Percentiles rank a stretch among this genome's conserved stretches.
Conservation (phyloP, 441 rosid species). For the Aquilaria agallochum region DNA sequence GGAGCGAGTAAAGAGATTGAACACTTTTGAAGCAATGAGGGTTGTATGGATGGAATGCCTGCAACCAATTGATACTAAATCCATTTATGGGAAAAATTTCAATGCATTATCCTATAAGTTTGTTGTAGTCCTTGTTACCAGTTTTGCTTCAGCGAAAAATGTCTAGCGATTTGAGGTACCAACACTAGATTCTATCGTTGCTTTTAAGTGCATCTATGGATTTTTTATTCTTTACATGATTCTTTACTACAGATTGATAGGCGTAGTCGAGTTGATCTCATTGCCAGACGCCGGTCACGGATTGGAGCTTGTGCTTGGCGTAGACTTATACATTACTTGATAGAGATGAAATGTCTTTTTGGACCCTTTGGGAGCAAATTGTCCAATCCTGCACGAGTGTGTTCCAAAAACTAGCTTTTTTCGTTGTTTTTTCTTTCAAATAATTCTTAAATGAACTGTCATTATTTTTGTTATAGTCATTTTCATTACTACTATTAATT, state of each 20-base stretch:
- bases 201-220: constrained; percentile 13
- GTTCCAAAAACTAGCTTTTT: constrained; percentile 14
- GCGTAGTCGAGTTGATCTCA: constrained; percentile 64
- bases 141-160: constrained; percentile 93
- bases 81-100: constrained; percentile 92
- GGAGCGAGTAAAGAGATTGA: constrained; percentile 94
- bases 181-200: constrained; percentile 14
- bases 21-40: constrained; percentile 84
- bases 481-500: neutral
- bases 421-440: neutral
- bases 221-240: constrained; percentile 11
- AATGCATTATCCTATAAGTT: constrained; percentile 87
- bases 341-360: constrained; percentile 77
- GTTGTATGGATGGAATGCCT: constrained; percentile 97
- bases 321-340: constrained; percentile 72
- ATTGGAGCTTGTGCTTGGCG: constrained; percentile 84
- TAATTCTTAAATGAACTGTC: constrained; percentile 6
- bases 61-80: constrained; percentile 81
- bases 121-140: constrained; percentile 87
- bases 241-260: constrained; percentile 66
- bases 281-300: constrained; percentile 44
- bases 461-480: no score
- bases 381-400: constrained; percentile 62
- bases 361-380: constrained; percentile 62
- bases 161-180: constrained; percentile 89